Conservation (phyloP, 208 protist genomes). For the Leptomonas pyrrhocoris region DNA sequence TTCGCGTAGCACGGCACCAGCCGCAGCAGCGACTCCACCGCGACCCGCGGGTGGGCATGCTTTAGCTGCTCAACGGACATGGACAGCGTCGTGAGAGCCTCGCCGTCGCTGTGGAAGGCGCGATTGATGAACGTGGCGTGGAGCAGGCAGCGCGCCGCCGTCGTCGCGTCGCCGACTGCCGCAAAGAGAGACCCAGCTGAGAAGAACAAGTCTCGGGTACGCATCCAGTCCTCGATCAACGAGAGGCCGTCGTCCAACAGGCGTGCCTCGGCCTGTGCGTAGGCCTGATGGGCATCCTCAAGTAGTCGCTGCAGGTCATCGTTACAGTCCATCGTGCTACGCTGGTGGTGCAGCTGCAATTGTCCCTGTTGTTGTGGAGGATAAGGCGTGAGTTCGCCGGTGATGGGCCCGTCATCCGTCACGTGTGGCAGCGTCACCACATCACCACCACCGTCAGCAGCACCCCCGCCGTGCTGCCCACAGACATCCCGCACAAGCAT, state of each 20-base stretch:
- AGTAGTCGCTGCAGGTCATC: conserved; percentile 26
- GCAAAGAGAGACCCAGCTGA: conserved; percentile 73
- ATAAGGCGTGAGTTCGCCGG: not conserved
- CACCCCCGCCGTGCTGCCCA: not conserved
- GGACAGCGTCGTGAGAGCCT: conserved; percentile 45
- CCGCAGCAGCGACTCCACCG: conserved; percentile 55
- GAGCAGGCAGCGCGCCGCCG: conserved; percentile 59
- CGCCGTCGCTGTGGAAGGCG: conserved; percentile 61
- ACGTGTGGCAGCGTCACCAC: not conserved
- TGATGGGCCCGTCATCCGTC: not conserved
- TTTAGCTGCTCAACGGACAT: conserved; percentile 65
- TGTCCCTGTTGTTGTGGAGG: conserved; percentile 2
- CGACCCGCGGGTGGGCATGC: conserved; percentile 50
- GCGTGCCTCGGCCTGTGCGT: conserved; percentile 41
- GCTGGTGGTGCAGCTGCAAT: not conserved
- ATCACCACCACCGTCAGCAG: not conserved
- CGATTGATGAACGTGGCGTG: conserved; percentile 76
- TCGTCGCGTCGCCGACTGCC: conserved; percentile 39
- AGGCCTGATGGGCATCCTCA: conserved; percentile 36
- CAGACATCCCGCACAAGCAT: not conserved
- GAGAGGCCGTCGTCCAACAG: conserved; percentile 55
- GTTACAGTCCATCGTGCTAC: not conserved
- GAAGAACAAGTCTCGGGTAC: conserved; percentile 64
- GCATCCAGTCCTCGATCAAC: conserved; percentile 66
- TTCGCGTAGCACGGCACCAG: conserved; percentile 46